These are phyloP conservation scores for Cryoendolithus antarcticus DNA, from an alignment of 2,329 filamentous ascomycete genomes.

Conservation along the genomic window DNA sequence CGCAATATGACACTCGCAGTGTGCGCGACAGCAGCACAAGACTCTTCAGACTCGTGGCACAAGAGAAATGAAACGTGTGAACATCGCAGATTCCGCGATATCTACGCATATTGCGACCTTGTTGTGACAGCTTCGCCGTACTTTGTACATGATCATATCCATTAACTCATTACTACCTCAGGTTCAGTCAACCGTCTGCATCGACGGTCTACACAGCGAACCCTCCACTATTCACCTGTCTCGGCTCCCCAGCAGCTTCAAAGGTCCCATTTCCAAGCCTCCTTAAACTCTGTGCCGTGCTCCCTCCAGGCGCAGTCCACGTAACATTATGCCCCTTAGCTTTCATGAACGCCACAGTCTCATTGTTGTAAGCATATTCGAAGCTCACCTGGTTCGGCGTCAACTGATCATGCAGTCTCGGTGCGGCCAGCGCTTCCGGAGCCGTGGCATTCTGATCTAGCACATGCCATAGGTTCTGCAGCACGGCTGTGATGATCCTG, in stretches of 20 bases:
- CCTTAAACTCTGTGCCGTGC: constrained; percentile 59
- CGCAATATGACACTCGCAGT: no score
- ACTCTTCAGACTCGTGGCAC: no score
- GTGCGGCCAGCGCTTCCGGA: constrained; percentile 49
- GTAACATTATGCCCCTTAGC: constrained; percentile 58
- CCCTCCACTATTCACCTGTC: constrained; percentile 59
- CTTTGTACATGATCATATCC: no score
- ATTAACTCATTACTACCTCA: no score
- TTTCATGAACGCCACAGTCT: constrained; percentile 50
- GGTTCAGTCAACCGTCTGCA: no score
- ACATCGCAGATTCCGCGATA: no score
- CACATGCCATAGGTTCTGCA: constrained; percentile 61
- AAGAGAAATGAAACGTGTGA: no score
- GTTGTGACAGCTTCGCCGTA: no score
- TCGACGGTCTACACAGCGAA: constrained; percentile 35
- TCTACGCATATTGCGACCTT: no score
- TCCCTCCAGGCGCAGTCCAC: constrained; percentile 51
- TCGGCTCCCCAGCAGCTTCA: constrained; percentile 64
- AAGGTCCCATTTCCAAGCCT: constrained; percentile 53
- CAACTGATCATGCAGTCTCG: constrained; percentile 71
- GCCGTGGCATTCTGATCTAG: constrained; percentile 53
- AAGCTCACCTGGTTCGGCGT: constrained; percentile 57
- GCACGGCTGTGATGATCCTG: constrained; percentile 68
- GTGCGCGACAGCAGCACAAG: no score
- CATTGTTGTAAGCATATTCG: constrained; percentile 57